These are phyloP conservation scores for Boletus holoroseus DNA, from an alignment of 1,284 basidiomycete species.

Conservation along the genomic window DNA sequence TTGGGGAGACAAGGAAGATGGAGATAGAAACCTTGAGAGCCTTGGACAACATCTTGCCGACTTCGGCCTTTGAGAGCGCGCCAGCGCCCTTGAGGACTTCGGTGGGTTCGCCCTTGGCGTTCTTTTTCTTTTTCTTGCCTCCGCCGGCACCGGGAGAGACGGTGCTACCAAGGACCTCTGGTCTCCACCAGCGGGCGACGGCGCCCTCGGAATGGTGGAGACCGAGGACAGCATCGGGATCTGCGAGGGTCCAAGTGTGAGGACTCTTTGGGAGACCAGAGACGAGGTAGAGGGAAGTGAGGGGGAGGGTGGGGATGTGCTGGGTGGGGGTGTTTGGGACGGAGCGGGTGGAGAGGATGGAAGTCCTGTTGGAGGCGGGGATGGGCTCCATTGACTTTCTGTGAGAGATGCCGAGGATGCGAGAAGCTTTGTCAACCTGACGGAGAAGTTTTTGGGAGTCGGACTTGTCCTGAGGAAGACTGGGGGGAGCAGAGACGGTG, in stretches of 20 bases:
- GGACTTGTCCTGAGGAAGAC: constrained; percentile 4
- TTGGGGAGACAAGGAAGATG: neutral
- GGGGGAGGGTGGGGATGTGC: constrained; percentile 61
- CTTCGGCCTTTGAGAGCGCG: constrained; percentile 75
- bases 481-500: constrained; percentile 41
- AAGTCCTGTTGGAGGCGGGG: constrained; percentile 64
- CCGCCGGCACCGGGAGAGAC: constrained; percentile 76
- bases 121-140: constrained; percentile 54
- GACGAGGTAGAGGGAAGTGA: constrained; percentile 79
- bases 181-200: constrained; percentile 89
- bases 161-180: constrained; percentile 87
- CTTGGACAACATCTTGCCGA: constrained; percentile 84
- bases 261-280: constrained; percentile 79
- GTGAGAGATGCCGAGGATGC: constrained; percentile 68
- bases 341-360: constrained; percentile 72
- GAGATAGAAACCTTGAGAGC: constrained; percentile 68
- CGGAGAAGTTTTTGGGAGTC: constrained; percentile 7
- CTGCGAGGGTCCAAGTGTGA: constrained; percentile 91
- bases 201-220: constrained; percentile 84
- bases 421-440: constrained; percentile 55
- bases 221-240: constrained; percentile 80
- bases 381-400: constrained; percentile 75
- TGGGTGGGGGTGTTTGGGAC: constrained; percentile 50
- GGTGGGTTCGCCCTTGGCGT: constrained; percentile 52
- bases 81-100: constrained; percentile 65